Conservation (phyloP, 2,329 filamentous ascomycete genomes). For the Colletotrichum musae region DNA sequence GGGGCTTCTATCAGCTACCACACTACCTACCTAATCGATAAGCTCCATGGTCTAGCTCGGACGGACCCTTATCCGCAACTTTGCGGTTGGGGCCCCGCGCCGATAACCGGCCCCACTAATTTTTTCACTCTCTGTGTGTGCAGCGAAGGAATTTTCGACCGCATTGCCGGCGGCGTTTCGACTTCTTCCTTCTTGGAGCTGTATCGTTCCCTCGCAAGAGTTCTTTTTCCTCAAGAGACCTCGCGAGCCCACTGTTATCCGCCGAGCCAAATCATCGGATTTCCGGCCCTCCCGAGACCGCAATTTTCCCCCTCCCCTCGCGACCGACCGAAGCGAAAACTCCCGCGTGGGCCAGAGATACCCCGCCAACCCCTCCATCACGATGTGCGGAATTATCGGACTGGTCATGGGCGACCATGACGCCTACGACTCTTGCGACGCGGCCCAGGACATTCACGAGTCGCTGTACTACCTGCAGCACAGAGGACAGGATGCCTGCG, state of each 20-base stretch:
- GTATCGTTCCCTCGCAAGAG: constrained; percentile 30
- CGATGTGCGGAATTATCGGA: constrained; percentile 37
- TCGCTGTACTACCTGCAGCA: constrained; percentile 78
- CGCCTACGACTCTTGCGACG: constrained; percentile 47
- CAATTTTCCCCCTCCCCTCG: neutral
- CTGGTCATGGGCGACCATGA: constrained; percentile 34
- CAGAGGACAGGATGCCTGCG: constrained; percentile 86
- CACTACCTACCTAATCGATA: constrained; percentile 2
- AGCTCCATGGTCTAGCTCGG: neutral
- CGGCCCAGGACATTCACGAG: constrained; percentile 78
- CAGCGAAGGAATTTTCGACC: constrained; percentile 27
- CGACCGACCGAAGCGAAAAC: constrained; percentile 12
- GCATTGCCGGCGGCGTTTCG: constrained; percentile 17
- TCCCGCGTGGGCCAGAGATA: constrained; percentile 30
- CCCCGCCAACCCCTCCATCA: constrained; percentile 35
- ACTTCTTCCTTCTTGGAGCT: constrained; percentile 20
- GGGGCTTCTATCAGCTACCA: constrained; percentile 5
- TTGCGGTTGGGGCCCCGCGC: constrained; percentile 20
- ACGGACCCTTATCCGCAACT: constrained; percentile 29
- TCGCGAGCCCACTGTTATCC: constrained; percentile 12
- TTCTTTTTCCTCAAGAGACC: neutral
- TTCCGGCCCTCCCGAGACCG: neutral
- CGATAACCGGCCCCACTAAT: constrained; percentile 27
- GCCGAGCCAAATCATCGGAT: neutral
- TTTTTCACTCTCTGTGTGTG: constrained; percentile 18